phyloP scores from a whole-genome alignment of 352 stramenopile species.

The Globisporangium orthogonon region DNA sequence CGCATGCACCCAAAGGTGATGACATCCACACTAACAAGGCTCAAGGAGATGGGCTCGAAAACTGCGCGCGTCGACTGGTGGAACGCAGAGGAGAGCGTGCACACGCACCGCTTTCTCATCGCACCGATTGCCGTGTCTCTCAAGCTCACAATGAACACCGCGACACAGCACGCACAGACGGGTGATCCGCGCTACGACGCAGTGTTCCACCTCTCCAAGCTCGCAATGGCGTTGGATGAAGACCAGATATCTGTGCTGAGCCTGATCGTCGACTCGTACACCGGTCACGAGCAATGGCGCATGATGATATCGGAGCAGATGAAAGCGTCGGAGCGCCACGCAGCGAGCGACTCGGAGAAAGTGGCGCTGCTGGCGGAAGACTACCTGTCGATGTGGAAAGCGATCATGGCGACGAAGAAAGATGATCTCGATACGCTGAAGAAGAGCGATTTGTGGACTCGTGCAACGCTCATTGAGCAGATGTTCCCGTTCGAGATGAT shows the following conservation, averaged over 20 bases:
- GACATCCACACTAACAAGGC: slow-evolving; percentile 56
- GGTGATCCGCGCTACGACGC: slow-evolving; percentile 74
- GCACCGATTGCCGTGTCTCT: slow-evolving; percentile 74
- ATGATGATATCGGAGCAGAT: slow-evolving; percentile 64
- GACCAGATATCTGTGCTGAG: slow-evolving; percentile 80
- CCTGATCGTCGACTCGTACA: slow-evolving; percentile 67
- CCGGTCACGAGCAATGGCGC: slow-evolving; percentile 66
- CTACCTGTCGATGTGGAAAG: slow-evolving; percentile 72
- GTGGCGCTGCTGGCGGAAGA: slow-evolving; percentile 40
- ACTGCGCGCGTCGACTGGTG: slow-evolving; percentile 61
- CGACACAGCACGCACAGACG: slow-evolving; percentile 57
- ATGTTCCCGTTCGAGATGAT: slow-evolving; percentile 69
- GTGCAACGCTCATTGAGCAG: slow-evolving; percentile 55
- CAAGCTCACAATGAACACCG: slow-evolving; percentile 88
- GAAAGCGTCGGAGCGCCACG: slow-evolving; percentile 44
- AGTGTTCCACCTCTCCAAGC: slow-evolving; percentile 71
- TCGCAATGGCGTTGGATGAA: slow-evolving; percentile 73
- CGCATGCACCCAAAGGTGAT: slow-evolving; percentile 72
- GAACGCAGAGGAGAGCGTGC: slow-evolving; percentile 56
- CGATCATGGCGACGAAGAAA: slow-evolving; percentile 56
- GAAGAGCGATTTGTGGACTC: slow-evolving; percentile 51
- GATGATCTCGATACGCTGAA: slow-evolving; percentile 53
- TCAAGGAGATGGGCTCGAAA: slow-evolving; percentile 83
- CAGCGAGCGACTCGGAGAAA: slow-evolving; percentile 34
- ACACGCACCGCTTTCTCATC: slow-evolving; percentile 80